Conservation (phyloP, 257 asterid species). For the Fraxinus pennsylvanica region DNA sequence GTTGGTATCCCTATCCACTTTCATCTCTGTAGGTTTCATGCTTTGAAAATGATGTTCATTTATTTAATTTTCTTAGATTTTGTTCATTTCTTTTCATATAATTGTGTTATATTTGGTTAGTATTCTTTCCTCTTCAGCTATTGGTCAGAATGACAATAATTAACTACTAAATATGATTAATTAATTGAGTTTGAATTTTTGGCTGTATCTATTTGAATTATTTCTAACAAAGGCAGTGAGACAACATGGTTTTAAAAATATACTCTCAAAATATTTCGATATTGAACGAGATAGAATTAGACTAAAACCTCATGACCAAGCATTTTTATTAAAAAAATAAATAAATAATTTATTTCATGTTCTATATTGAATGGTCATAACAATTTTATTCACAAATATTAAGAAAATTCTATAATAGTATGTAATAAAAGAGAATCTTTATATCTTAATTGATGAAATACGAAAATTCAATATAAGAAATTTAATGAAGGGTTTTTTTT, state of each 20-base stretch:
- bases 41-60: constrained; percentile 32
- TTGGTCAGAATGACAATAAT: constrained; percentile 39
- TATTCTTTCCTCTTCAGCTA: constrained; percentile 37
- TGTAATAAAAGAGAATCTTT: neutral
- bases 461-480: neutral
- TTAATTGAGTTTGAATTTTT: neutral
- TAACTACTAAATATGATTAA: neutral
- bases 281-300: too few species aligned
- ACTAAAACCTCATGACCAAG: neutral
- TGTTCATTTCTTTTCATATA: neutral
- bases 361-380: neutral
- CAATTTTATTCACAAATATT: too few species aligned
- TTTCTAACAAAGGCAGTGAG: neutral
- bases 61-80: neutral
- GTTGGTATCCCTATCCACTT: constrained; percentile 22
- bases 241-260: constrained; percentile 12
- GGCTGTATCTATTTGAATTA: neutral
- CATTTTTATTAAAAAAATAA: neutral
- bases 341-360: too few species aligned
- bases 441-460: neutral
- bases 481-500: neutral
- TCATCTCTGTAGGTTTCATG: constrained; percentile 30
- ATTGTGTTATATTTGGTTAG: constrained; percentile 17
- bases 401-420: neutral
- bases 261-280: too few species aligned